Evolutionary conservation across 352 stramenopile species (phyloP), one percentile per base, ranked within the genome.

Genomic region (Aphanomyces invadans): DNA sequence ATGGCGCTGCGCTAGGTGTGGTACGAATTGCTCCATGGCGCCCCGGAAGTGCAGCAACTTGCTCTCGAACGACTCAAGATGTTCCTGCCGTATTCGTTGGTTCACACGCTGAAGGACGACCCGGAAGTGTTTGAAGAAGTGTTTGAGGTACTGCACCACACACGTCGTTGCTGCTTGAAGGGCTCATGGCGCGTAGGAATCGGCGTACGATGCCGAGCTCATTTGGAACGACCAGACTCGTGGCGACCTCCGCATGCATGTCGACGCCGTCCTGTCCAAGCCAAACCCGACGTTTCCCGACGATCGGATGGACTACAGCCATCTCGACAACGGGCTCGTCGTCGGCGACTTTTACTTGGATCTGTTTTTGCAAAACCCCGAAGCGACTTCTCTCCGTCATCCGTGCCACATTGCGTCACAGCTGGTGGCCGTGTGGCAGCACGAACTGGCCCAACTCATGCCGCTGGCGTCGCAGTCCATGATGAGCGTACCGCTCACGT

Each of bases 181-280:
- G n/a, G n/a, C n/a, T n/a, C n/a, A n/a, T n/a, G n/a, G n/a, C n/a
- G n/a, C 10, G 21, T 57, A 57, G 49, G 49, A 57, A 57, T 57
- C 49, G 25, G 55, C 55, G 3, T 31, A 52, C 39, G 55, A 64
- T 28, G 55, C 55, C 28, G 55, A 64, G 36, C 39, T 64, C 7
- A 64, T 64, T 33, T 64, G 55, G 55, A 51, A 64, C 36, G 55
- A 64, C 17, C 31, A 64, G 33, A 64, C 46, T 45, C 55, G 55
- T 19, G 15, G 38, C 9, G 55, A 32, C 32, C 15, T 64, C 7
- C 55, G 55, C n/a, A 46, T n/a, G 1, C 55, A 64, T 29, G 28
- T 64, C 33, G 55, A 64, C 4, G 12, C 49, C 19, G 15, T 64
- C 11, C n/a, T 64, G 23, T 52, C 55, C 19, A 25, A 51, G 36